phyloP scores from a whole-genome alignment of 441 rosid genomes.

The Brassica balearica region DNA sequence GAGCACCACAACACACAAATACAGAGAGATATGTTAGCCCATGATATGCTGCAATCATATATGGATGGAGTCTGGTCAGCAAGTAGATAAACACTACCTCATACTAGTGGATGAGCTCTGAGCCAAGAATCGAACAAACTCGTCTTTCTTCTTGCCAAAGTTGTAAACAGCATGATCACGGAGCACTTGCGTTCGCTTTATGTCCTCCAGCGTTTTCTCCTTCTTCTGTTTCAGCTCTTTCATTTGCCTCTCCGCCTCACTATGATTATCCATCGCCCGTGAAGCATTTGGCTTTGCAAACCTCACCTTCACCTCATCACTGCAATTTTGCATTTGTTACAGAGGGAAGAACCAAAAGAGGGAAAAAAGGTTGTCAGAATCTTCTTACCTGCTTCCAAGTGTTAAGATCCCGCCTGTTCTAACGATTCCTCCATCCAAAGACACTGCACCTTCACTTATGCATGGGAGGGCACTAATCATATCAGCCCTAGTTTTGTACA shows the following conservation, averaged over 20 bases:
- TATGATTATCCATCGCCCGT: conserved; percentile 40
- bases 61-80: background rate
- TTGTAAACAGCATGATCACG: conserved; percentile 46
- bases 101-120: conserved; percentile 48
- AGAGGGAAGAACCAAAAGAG: background rate
- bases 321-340: conserved; percentile 34
- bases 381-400: conserved; percentile 64
- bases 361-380: background rate
- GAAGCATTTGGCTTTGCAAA: conserved; percentile 59
- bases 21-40: background rate
- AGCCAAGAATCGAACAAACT: conserved; percentile 66
- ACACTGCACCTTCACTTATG: conserved; percentile 79
- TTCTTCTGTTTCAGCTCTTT: conserved; percentile 65
- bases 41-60: background rate
- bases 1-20: background rate
- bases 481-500: conserved; percentile 75
- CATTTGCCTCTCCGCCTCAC: conserved; percentile 63
- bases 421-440: conserved; percentile 87
- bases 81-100: conserved; percentile 18
- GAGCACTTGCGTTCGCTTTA: conserved; percentile 60
- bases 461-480: conserved; percentile 74
- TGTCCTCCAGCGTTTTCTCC: conserved; percentile 66
- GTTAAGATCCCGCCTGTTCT: conserved; percentile 60
- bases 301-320: conserved; percentile 67
- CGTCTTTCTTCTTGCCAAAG: conserved; percentile 72